Evolutionary conservation across 371 early-diverging fungal genomes (phyloP).

Genomic region (Mucor piriformis): DNA sequence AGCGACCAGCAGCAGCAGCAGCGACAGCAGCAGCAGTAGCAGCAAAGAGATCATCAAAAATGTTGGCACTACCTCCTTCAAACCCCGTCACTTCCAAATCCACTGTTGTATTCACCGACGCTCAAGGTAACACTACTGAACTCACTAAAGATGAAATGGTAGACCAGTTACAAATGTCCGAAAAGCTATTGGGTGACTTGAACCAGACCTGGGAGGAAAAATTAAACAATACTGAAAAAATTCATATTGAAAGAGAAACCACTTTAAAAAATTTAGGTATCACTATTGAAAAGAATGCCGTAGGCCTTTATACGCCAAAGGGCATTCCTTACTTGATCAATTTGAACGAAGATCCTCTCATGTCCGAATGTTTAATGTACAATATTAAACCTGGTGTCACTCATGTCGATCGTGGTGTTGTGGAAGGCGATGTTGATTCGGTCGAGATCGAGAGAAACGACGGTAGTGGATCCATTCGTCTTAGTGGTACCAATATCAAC

Average conservation of each 20-base stretch:
- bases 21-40: not conserved
- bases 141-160: slow-evolving; percentile 60
- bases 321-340: slow-evolving; percentile 84
- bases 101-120: slow-evolving; percentile 51
- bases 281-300: slow-evolving; percentile 64
- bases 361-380: slow-evolving; percentile 86
- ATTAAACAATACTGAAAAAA: slow-evolving; percentile 65
- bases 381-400: slow-evolving; percentile 77
- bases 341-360: slow-evolving; percentile 83
- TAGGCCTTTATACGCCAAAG: slow-evolving; percentile 79
- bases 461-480: slow-evolving; percentile 63
- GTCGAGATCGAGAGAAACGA: slow-evolving; percentile 3
- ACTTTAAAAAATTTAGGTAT: slow-evolving; percentile 79
- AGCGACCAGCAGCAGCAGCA: too few species aligned
- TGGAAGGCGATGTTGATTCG: slow-evolving; percentile 6
- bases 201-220: slow-evolving; percentile 86
- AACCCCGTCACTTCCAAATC: slow-evolving; percentile 12
- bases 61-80: not conserved
- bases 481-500: slow-evolving; percentile 73
- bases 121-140: slow-evolving; percentile 44
- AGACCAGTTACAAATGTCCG: slow-evolving; percentile 78
- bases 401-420: slow-evolving; percentile 62
- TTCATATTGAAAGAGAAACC: slow-evolving; percentile 70
- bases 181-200: slow-evolving; percentile 80
- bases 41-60: slow-evolving; percentile 5